These are phyloP conservation scores for Exophiala dermatitidis DNA, from an alignment of 2,329 filamentous ascomycete species.

Conservation along the genomic window DNA sequence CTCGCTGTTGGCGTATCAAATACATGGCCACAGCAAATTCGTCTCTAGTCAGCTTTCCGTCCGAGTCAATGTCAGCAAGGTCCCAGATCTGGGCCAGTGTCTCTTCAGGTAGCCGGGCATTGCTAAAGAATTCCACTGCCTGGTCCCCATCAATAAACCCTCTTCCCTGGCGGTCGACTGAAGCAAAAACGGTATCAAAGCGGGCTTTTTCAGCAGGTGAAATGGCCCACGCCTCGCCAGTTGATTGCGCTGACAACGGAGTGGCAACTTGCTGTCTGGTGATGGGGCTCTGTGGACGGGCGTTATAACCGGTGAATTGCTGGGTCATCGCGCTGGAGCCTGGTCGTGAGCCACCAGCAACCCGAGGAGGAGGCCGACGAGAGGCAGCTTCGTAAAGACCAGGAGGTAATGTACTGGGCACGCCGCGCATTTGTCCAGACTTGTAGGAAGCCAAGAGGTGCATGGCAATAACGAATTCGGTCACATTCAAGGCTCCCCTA, in stretches of 20 bases:
- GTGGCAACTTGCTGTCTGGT: conserved; percentile 46
- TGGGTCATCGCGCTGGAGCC: conserved; percentile 55
- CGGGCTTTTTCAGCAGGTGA: conserved; percentile 74
- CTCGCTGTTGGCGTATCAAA: conserved; percentile 82
- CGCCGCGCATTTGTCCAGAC: conserved; percentile 66
- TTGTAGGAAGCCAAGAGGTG: conserved; percentile 90
- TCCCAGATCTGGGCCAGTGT: conserved; percentile 94
- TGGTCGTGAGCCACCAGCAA: conserved; percentile 47
- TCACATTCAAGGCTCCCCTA: conserved; percentile 73
- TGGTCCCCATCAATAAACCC: conserved; percentile 90
- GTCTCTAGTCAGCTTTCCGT: conserved; percentile 75
- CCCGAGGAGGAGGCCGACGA: conserved; percentile 51
- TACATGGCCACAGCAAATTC: conserved; percentile 98
- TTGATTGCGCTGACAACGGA: conserved; percentile 47
- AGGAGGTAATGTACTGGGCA: conserved; percentile 74
- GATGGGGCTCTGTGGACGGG: conserved; percentile 55
- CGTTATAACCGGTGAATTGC: conserved; percentile 65
- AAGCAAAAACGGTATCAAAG: conserved; percentile 79
- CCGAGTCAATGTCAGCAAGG: conserved; percentile 84
- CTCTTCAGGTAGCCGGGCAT: conserved; percentile 83
- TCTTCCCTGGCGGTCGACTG: conserved; percentile 69
- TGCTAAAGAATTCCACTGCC: conserved; percentile 87
- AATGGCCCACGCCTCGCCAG: conserved; percentile 71
- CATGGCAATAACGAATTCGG: conserved; percentile 98
- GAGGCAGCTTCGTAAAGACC: conserved; percentile 86